These are phyloP conservation scores for Boletus sp. DNA, from an alignment of 768 basidiomycete genomes.

Conservation along the genomic window DNA sequence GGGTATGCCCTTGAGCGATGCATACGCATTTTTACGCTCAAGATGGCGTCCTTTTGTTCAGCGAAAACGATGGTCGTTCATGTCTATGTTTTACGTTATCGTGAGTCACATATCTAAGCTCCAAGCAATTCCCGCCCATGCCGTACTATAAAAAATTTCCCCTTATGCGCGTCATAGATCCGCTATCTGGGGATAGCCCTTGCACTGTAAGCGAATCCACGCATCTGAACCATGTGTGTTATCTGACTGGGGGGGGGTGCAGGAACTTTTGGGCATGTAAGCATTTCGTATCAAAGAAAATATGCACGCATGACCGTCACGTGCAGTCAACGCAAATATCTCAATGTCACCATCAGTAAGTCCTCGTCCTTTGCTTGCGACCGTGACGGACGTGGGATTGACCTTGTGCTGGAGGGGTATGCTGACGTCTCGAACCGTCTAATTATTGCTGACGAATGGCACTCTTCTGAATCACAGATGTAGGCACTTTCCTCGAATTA, in stretches of 20 bases:
- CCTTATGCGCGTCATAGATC: constrained; percentile 1
- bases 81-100: constrained; percentile 19
- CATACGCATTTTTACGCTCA: neutral
- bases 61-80: constrained; percentile 10
- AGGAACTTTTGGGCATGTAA: constrained; percentile 19
- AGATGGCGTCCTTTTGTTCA: neutral
- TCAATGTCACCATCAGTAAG: constrained; percentile 15
- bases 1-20: constrained; percentile 11
- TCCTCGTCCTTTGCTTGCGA: neutral
- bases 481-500: neutral
- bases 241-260: neutral
- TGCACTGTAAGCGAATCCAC: constrained; percentile 10
- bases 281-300: neutral
- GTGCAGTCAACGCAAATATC: constrained; percentile 19
- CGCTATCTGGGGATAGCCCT: constrained; percentile 19
- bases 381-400: neutral
- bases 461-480: constrained; percentile 5
- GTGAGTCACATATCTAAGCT: neutral
- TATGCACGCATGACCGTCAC: neutral
- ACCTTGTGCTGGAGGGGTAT: constrained; percentile 5
- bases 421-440: neutral
- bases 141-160: neutral
- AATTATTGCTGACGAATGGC: neutral
- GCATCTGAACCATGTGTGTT: neutral
- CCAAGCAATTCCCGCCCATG: neutral